Evolutionary conservation across 2,329 filamentous ascomycete species (phyloP).

Genomic region (Ophiostoma australiae): DNA sequence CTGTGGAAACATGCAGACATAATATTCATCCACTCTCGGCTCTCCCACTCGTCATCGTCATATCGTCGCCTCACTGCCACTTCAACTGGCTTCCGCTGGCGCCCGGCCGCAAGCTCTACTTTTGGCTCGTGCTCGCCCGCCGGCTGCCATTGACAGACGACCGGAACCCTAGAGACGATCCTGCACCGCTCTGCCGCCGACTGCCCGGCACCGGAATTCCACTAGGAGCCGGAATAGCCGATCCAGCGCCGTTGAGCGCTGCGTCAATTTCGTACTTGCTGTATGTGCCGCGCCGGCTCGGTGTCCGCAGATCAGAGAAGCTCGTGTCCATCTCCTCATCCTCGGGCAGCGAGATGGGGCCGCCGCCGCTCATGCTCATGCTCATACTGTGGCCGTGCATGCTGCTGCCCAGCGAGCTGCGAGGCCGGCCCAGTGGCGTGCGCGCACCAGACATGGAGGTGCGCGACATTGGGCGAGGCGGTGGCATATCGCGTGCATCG

Average conservation of each 20-base stretch:
- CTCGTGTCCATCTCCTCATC: slow-evolving; percentile 42
- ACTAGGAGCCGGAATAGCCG: slow-evolving; percentile 34
- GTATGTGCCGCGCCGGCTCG: slow-evolving; percentile 52
- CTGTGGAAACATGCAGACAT: slow-evolving; percentile 18
- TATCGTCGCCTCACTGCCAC: neutral
- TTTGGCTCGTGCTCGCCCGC: slow-evolving; percentile 38
- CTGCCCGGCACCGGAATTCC: slow-evolving; percentile 43
- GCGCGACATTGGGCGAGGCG: slow-evolving; percentile 60
- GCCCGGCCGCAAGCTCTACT: slow-evolving; percentile 15
- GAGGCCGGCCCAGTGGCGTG: slow-evolving; percentile 63
- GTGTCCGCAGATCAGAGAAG: slow-evolving; percentile 45
- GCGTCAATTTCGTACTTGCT: slow-evolving; percentile 45
- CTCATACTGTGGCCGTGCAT: slow-evolving; percentile 50
- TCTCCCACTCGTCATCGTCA: neutral
- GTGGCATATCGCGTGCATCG: slow-evolving; percentile 40
- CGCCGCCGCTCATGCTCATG: slow-evolving; percentile 42
- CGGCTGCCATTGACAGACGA: slow-evolving; percentile 17
- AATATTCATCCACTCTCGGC: slow-evolving; percentile 5
- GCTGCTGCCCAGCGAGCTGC: slow-evolving; percentile 65
- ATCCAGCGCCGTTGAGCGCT: slow-evolving; percentile 30
- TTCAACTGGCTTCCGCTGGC: neutral
- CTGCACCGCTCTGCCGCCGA: slow-evolving; percentile 33
- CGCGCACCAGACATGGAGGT: slow-evolving; percentile 56
- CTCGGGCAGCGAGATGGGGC: slow-evolving; percentile 40
- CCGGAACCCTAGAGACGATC: slow-evolving; percentile 12